Evolutionary conservation across 371 early-diverging fungal species (phyloP).

Genomic region (Nematocida displodere): DNA sequence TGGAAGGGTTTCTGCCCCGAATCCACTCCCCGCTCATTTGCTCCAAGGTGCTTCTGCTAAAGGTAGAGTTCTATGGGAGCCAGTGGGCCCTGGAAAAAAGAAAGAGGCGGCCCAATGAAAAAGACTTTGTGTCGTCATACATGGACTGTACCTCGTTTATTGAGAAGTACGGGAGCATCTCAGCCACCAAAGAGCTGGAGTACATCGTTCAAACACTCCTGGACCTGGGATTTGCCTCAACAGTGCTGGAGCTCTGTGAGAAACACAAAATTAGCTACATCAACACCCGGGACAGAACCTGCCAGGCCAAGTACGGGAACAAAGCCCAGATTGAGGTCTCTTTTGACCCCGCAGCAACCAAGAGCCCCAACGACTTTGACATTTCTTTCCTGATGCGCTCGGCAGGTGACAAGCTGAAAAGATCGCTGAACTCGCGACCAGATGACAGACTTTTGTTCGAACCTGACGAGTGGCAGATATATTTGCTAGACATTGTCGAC

Average conservation of each 20-base stretch:
- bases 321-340: not conserved
- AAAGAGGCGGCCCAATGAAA: constrained; percentile 56
- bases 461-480: constrained; percentile 68
- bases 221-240: constrained; percentile 62
- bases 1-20: constrained; percentile 57
- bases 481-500: constrained; percentile 67
- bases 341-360: constrained; percentile 24
- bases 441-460: constrained; percentile 67
- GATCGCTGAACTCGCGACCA: constrained; percentile 58
- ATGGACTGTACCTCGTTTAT: constrained; percentile 58
- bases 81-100: constrained; percentile 63
- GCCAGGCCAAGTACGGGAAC: constrained; percentile 22
- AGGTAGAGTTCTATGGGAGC: constrained; percentile 63
- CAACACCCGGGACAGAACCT: constrained; percentile 33
- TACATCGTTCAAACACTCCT: constrained; percentile 60
- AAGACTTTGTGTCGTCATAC: constrained; percentile 62
- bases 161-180: constrained; percentile 38
- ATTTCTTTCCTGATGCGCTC: constrained; percentile 65
- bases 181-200: constrained; percentile 46
- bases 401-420: constrained; percentile 64
- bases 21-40: constrained; percentile 52
- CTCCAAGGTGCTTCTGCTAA: constrained; percentile 57
- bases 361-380: constrained; percentile 62
- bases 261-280: constrained; percentile 49
- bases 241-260: constrained; percentile 59